Evolutionary conservation across 805 yeast species (phyloP).

Genomic region (Barnettozyma wickerhamii): DNA sequence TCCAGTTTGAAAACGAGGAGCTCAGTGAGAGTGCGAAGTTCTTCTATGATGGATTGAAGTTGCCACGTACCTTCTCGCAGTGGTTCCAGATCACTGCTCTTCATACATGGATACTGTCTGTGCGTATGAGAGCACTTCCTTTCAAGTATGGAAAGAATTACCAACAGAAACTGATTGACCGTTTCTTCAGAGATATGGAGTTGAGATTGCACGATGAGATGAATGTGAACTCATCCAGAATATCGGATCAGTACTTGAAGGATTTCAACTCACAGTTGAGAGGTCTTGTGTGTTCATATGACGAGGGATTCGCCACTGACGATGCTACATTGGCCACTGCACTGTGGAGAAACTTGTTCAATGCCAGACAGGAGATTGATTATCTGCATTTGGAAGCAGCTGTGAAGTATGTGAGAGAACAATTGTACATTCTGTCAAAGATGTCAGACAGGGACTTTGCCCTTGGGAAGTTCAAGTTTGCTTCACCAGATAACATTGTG

Average conservation of each 20-base stretch:
- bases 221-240: slow-evolving; percentile 75
- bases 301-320: slow-evolving; percentile 81
- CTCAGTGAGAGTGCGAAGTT: slow-evolving; percentile 71
- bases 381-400: slow-evolving; percentile 80
- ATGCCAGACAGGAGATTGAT: slow-evolving; percentile 78
- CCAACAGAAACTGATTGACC: slow-evolving; percentile 87
- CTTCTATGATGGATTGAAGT: slow-evolving; percentile 76
- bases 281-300: slow-evolving; percentile 87
- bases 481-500: slow-evolving; percentile 76
- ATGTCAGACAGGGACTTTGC: slow-evolving; percentile 92
- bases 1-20: slow-evolving; percentile 70
- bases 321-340: slow-evolving; percentile 78
- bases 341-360: slow-evolving; percentile 86
- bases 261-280: slow-evolving; percentile 87
- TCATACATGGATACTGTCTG: slow-evolving; percentile 91
- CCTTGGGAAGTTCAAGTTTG: slow-evolving; percentile 80
- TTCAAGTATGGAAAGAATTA: slow-evolving; percentile 82
- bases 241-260: slow-evolving; percentile 80
- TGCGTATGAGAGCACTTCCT: slow-evolving; percentile 96
- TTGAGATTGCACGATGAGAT: slow-evolving; percentile 79
- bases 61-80: slow-evolving; percentile 88
- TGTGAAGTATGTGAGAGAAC: slow-evolving; percentile 87
- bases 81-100: slow-evolving; percentile 92
- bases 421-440: slow-evolving; percentile 79
- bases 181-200: slow-evolving; percentile 88